Base-by-base conservation (phyloP, 805 yeast genomes). In the Teunomyces lycoperdinae region DNA sequence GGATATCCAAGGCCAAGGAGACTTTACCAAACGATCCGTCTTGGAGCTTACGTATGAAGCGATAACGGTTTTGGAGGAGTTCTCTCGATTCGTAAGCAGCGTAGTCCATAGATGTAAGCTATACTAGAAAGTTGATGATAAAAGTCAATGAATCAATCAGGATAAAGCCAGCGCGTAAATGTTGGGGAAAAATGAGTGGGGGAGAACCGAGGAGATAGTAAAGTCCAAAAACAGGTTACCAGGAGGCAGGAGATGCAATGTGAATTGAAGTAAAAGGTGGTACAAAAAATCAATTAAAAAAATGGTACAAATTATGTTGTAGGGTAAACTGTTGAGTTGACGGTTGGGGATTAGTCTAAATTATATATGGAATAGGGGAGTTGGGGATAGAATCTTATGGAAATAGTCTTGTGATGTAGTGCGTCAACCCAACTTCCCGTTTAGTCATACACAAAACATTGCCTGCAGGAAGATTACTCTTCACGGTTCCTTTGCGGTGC, bases 11-110 rank as follows among this genome's bases (percentile, higher is more conserved):
- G 1, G 84, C 85, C 43, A 78, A 70, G 2, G 83, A 68, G 2
- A 83, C 88, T 48, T 73, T 73, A 16, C 87, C 87, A 61, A 80
- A 83, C 2, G 86, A 74, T 3, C 87, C 88, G 32, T 71, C 73
- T 58, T 80, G 84, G 47, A 81, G 64, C 55, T 71, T 68, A 16
- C 63, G 58, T 31, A 79, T 49, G 48, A 71, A 74, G 43, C 61
- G 59, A 65, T 81, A 81, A 39, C 70, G 65, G 52, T 67, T 58
- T 16, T 63, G 62, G 31, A 80, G 60, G 17, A 38, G 41, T 24
- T 38, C 30, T n/a, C 41, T 38, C 17, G 41, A 24, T 38, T 38
- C 41, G 30, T 38, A 38, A 26, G 41, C 41, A 13, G 41, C 41
- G 41, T 38, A 38, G 41, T 38, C 28, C 41, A 38, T 38, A 3